These are phyloP conservation scores for Eimeria praecox DNA, from an alignment of 169 alveolate species.

Conservation along the genomic window DNA sequence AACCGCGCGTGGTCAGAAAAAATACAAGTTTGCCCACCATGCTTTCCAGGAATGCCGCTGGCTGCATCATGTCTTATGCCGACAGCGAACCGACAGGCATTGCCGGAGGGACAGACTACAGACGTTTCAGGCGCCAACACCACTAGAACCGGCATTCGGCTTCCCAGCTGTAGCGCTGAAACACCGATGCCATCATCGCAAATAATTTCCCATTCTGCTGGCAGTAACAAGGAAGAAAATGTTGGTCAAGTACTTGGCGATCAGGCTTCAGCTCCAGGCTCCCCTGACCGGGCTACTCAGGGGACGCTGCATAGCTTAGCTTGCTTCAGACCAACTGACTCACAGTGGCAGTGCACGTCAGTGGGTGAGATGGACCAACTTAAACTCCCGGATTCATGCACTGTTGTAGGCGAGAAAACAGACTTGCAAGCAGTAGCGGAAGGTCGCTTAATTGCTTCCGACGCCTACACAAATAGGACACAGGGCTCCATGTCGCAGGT, in stretches of 20 bases:
- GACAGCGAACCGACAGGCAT: neutral
- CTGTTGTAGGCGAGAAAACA: neutral
- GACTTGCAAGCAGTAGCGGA: neutral
- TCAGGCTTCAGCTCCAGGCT: constrained; percentile 22
- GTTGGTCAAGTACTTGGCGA: neutral
- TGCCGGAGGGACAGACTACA: neutral
- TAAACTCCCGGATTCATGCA: neutral
- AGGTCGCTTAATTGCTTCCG: neutral
- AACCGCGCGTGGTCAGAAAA: constrained; percentile 16
- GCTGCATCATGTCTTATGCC: constrained; percentile 2
- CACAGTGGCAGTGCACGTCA: constrained; percentile 29
- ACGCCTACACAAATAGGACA: neutral
- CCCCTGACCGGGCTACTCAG: neutral
- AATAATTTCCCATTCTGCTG: neutral
- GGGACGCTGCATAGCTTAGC: neutral
- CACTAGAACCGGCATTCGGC: neutral
- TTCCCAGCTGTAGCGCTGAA: neutral
- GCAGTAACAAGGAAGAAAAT: constrained; percentile 4
- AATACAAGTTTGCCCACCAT: neutral
- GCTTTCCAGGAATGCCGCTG: constrained; percentile 1
- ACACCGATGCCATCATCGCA: neutral
- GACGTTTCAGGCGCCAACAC: neutral
- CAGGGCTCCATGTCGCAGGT: neutral
- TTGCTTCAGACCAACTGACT: neutral
- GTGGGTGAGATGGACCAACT: neutral